Conservation (phyloP, 2,329 filamentous ascomycete genomes). For the Sclerotiophoma versabilis region DNA sequence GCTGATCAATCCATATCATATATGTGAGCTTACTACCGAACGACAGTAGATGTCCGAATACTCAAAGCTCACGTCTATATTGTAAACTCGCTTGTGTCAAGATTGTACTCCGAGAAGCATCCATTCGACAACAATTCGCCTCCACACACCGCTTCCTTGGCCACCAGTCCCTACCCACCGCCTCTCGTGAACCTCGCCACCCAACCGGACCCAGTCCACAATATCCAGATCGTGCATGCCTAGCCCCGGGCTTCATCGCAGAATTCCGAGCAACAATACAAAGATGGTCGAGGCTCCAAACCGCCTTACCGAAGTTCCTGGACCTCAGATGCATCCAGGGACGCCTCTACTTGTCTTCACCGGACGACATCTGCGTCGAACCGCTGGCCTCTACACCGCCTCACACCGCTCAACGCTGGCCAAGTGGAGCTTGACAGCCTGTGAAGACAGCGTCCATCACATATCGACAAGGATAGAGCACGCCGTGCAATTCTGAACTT, state of each 20-base stretch:
- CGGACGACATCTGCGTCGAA: constrained; percentile 10
- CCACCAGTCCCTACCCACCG: constrained; percentile 9
- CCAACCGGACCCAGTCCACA: constrained; percentile 1
- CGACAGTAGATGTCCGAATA: background rate
- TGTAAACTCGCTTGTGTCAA: background rate
- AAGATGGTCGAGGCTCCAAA: background rate
- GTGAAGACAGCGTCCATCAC: background rate
- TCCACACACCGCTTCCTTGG: constrained; percentile 13
- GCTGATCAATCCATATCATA: background rate
- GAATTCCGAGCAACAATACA: background rate
- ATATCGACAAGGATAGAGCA: constrained; percentile 2
- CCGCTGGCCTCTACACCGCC: constrained; percentile 17
- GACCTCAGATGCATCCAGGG: background rate
- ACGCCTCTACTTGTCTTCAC: constrained; percentile 7
- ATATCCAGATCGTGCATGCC: constrained; percentile 1
- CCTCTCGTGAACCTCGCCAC: constrained; percentile 19
- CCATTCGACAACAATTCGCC: constrained; percentile 10
- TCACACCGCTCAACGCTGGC: constrained; percentile 14
- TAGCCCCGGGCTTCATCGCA: constrained; percentile 1
- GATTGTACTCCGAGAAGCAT: background rate
- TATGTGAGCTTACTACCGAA: background rate
- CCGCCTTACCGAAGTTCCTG: constrained; percentile 7
- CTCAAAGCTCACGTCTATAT: background rate
- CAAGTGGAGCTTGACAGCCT: background rate
- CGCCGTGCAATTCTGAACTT: background rate